These are phyloP conservation scores for Cyanodermella asteris DNA, from an alignment of 2,329 filamentous ascomycete genomes.

Conservation along the genomic window DNA sequence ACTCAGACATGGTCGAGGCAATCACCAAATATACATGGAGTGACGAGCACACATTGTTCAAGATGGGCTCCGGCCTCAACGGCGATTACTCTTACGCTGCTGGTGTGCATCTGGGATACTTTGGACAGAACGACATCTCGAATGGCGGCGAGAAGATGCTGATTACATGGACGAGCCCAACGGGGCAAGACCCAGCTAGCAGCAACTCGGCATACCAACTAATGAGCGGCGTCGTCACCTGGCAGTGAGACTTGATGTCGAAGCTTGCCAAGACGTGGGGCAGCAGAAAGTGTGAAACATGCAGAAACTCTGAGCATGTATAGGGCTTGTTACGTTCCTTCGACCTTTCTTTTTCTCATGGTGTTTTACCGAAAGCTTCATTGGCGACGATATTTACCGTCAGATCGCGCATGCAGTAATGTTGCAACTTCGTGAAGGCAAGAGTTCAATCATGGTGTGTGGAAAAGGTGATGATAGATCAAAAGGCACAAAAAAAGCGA, in stretches of 20 bases:
- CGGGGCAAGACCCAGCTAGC: slow-evolving; percentile 10
- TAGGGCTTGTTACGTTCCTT: no score
- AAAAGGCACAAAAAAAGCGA: no score
- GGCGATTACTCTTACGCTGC: slow-evolving; percentile 13
- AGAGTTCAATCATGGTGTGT: no score
- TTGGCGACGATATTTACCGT: no score
- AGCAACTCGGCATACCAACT: slow-evolving; percentile 11
- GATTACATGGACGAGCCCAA: slow-evolving; percentile 14
- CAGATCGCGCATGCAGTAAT: no score
- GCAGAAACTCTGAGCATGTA: no score
- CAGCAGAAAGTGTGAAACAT: no score
- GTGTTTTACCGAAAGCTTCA: no score
- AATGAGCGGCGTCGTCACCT: slow-evolving; percentile 7
- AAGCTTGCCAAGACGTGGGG: no score
- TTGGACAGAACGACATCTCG: slow-evolving; percentile 12
- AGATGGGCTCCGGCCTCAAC: slow-evolving; percentile 7
- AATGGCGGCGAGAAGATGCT: slow-evolving; percentile 14
- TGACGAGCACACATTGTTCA: slow-evolving; percentile 11
- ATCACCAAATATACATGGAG: slow-evolving; percentile 12
- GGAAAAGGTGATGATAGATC: no score
- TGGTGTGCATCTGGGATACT: slow-evolving; percentile 13
- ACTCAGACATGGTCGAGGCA: slow-evolving; percentile 10
- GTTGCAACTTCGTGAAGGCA: no score
- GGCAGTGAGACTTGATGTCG: not conserved
- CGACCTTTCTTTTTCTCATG: no score